phyloP scores from a whole-genome alignment of 805 yeast species.

The Lipomyces chichibuensis region DNA sequence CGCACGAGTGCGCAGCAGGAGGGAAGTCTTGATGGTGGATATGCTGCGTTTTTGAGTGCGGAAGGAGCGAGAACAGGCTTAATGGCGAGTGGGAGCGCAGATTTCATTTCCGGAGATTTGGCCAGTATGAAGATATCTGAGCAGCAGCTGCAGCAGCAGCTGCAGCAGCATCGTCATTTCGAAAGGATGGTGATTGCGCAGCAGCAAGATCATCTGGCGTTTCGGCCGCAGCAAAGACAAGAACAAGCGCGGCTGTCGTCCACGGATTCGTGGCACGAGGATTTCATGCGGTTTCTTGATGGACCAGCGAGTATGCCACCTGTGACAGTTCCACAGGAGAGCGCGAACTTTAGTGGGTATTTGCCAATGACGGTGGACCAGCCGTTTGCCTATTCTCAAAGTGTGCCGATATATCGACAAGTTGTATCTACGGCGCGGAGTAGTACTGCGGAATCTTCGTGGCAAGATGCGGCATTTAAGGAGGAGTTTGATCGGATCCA shows the following conservation, averaged over 20 bases:
- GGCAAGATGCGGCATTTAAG: slow-evolving; percentile 14
- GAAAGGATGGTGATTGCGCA: slow-evolving; percentile 5
- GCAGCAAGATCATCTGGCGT: not conserved
- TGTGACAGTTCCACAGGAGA: not conserved
- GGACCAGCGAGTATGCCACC: slow-evolving; percentile 3
- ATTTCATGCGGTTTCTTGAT: slow-evolving; percentile 26
- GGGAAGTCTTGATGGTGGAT: slow-evolving; percentile 13
- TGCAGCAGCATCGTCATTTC: not conserved
- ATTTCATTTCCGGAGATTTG: slow-evolving; percentile 13
- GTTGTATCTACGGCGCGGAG: not conserved
- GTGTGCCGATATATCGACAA: not conserved
- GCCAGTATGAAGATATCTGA: slow-evolving; percentile 11
- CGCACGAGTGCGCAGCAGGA: slow-evolving; percentile 6
- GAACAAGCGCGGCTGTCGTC: not conserved
- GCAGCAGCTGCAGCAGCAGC: slow-evolving; percentile 10
- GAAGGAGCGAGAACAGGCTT: not conserved
- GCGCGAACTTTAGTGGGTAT: not conserved
- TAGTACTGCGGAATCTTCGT: not conserved
- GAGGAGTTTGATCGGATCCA: slow-evolving; percentile 17
- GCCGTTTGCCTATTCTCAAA: slow-evolving; percentile 3
- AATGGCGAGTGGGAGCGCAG: not conserved
- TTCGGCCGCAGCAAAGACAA: slow-evolving; percentile 7
- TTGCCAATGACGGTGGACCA: not conserved
- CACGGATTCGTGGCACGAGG: slow-evolving; percentile 24
- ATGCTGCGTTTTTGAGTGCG: slow-evolving; percentile 16